Evolutionary conservation across 352 stramenopile genomes (phyloP).

Genomic region (Achlya hypogyna): DNA sequence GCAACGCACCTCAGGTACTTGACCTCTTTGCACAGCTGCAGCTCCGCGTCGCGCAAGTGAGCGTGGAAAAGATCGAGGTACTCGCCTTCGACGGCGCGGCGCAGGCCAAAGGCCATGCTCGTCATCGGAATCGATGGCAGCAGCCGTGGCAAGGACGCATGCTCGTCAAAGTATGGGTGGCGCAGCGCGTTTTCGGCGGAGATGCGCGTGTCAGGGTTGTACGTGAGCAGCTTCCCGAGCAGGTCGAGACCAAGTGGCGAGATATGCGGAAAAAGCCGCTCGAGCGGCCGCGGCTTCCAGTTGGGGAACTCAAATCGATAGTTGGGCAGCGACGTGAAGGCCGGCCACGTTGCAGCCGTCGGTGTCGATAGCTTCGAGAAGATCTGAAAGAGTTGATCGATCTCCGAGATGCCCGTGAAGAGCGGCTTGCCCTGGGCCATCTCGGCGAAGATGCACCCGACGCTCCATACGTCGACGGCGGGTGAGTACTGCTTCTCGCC

Average conservation of each 20-base stretch:
- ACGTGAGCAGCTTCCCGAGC: conserved; percentile 65
- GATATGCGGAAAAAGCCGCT: conserved; percentile 50
- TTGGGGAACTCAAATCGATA: conserved; percentile 81
- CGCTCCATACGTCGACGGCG: conserved; percentile 81
- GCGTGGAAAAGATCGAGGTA: conserved; percentile 73
- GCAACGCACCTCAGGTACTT: conserved; percentile 69
- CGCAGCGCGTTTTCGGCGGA: conserved; percentile 74
- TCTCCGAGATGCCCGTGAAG: conserved; percentile 77
- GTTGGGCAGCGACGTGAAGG: conserved; percentile 20
- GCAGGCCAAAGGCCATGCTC: conserved; percentile 66
- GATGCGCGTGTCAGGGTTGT: conserved; percentile 59
- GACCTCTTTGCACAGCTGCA: conserved; percentile 77
- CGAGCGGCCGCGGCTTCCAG: conserved; percentile 87
- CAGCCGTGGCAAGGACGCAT: conserved; percentile 21
- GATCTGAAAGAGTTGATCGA: conserved; percentile 83
- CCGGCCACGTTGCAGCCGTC: conserved; percentile 12
- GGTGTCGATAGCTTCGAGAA: conserved; percentile 39
- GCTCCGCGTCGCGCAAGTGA: conserved; percentile 66
- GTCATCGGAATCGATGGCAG: conserved; percentile 65
- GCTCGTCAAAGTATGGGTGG: conserved; percentile 69
- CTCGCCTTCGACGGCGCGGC: conserved; percentile 35
- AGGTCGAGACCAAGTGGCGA: conserved; percentile 49
- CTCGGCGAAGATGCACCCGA: conserved; percentile 80
- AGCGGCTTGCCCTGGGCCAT: conserved; percentile 78
- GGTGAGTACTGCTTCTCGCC: conserved; percentile 86